Conservation (phyloP, 208 protist species). For the Leishmania mexicana region DNA sequence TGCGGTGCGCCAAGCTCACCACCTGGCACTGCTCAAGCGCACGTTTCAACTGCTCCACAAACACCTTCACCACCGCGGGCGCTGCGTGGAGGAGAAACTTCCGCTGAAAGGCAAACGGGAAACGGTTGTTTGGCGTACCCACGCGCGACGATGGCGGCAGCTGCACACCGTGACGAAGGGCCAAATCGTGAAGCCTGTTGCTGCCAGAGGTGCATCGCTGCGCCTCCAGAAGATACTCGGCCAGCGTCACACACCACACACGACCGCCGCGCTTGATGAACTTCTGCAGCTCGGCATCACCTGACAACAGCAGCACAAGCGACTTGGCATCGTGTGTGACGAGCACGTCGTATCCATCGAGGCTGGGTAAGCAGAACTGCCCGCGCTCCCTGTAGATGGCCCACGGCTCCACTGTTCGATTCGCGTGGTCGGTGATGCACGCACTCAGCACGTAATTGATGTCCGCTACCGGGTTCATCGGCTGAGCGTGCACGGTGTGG, state of each 20-base stretch:
- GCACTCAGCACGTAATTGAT: conserved; percentile 69
- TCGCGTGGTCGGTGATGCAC: conserved; percentile 50
- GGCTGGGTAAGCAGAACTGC: conserved; percentile 58
- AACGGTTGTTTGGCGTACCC: conserved; percentile 42
- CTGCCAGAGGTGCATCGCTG: conserved; percentile 60
- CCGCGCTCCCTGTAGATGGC: conserved; percentile 53
- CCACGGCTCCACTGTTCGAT: conserved; percentile 70
- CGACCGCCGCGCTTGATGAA: conserved; percentile 81
- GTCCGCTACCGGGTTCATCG: conserved; percentile 55
- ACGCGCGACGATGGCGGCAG: conserved; percentile 57
- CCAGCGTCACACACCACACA: conserved; percentile 88
- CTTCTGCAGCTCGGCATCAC: conserved; percentile 55
- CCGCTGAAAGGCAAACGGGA: conserved; percentile 71
- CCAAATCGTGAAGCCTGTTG: conserved; percentile 60
- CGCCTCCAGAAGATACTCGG: conserved; percentile 82
- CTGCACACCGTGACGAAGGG: conserved; percentile 58
- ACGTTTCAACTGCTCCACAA: conserved; percentile 53
- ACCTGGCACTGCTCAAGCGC: conserved; percentile 60
- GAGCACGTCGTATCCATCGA: conserved; percentile 73
- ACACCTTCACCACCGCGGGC: conserved; percentile 48
- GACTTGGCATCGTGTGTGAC: conserved; percentile 82
- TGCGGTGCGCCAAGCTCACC: conserved; percentile 69
- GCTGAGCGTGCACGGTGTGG: conserved; percentile 54
- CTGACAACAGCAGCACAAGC: conserved; percentile 64
- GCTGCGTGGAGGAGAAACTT: conserved; percentile 48